These are phyloP conservation scores for Monilinia laxa DNA, from an alignment of 2,329 filamentous ascomycete genomes.

Conservation along the genomic window DNA sequence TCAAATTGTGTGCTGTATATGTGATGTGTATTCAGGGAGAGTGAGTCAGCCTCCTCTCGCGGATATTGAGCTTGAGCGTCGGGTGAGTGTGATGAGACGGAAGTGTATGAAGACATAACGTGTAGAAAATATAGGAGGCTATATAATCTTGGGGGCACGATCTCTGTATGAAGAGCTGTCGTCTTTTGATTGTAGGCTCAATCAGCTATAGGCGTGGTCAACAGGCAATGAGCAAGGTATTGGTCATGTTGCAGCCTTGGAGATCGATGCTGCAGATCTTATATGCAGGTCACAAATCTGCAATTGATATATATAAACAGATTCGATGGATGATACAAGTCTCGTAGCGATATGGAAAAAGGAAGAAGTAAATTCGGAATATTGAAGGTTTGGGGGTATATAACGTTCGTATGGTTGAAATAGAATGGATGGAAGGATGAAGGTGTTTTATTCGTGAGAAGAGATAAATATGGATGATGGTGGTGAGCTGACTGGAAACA, in stretches of 20 bases:
- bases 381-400: background rate
- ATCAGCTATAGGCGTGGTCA: conserved; percentile 31
- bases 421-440: background rate
- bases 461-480: conserved; percentile 5
- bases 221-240: conserved; percentile 30
- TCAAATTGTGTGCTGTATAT: conserved; percentile 30
- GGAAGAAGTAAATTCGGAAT: background rate
- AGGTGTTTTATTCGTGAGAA: conserved; percentile 2
- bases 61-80: conserved; percentile 32
- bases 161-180: conserved; percentile 29
- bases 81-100: conserved; percentile 30
- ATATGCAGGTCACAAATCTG: conserved; percentile 12
- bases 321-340: conserved; percentile 24
- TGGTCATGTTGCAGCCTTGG: conserved; percentile 38
- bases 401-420: background rate
- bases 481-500: conserved; percentile 21
- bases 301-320: conserved; percentile 8
- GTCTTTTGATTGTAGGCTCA: conserved; percentile 26
- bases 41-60: conserved; percentile 32
- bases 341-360: background rate
- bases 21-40: conserved; percentile 32
- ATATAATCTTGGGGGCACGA: conserved; percentile 31
- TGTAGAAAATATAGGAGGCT: conserved; percentile 35
- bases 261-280: conserved; percentile 19
- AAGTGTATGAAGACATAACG: conserved; percentile 39